These are phyloP conservation scores for Annulohypoxylon nitens DNA, from an alignment of 495 filamentous ascomycete genomes.

Conservation along the genomic window DNA sequence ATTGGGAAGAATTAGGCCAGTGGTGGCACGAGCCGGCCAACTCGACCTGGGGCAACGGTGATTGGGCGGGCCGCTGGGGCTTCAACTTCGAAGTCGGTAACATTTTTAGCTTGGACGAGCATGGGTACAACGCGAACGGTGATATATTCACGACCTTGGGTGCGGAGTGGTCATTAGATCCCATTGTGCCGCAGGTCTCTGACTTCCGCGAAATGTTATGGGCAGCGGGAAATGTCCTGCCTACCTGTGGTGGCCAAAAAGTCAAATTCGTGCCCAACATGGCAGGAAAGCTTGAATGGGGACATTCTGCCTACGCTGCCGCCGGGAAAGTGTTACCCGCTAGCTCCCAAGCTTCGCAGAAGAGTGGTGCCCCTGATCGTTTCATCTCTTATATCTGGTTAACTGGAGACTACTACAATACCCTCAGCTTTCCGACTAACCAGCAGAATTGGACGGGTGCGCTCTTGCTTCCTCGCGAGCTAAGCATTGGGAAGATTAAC, in stretches of 20 bases:
- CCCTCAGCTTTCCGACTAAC: constrained; percentile 34
- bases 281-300: constrained; percentile 46
- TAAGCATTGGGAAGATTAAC: constrained; percentile 42
- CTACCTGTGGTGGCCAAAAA: constrained; percentile 16
- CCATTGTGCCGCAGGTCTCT: constrained; percentile 45
- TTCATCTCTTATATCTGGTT: constrained; percentile 43
- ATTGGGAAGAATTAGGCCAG: constrained; percentile 50
- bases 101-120: constrained; percentile 37
- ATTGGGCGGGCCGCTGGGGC: constrained; percentile 45
- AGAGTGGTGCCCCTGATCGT: constrained; percentile 44
- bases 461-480: constrained; percentile 45
- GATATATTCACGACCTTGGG: constrained; percentile 45
- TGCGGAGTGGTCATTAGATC: constrained; percentile 41
- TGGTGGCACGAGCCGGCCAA: constrained; percentile 48
- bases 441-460: constrained; percentile 47
- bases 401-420: constrained; percentile 40
- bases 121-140: constrained; percentile 41
- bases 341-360: constrained; percentile 40
- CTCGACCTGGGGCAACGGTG: constrained; percentile 44
- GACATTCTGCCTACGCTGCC: constrained; percentile 42
- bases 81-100: constrained; percentile 45
- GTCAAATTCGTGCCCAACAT: constrained; percentile 41
- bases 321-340: constrained; percentile 45
- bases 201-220: constrained; percentile 46
- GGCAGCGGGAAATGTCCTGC: constrained; percentile 36